These are phyloP conservation scores for Clarireedia hainanense DNA, from an alignment of 2,329 filamentous ascomycete genomes.

Conservation along the genomic window DNA sequence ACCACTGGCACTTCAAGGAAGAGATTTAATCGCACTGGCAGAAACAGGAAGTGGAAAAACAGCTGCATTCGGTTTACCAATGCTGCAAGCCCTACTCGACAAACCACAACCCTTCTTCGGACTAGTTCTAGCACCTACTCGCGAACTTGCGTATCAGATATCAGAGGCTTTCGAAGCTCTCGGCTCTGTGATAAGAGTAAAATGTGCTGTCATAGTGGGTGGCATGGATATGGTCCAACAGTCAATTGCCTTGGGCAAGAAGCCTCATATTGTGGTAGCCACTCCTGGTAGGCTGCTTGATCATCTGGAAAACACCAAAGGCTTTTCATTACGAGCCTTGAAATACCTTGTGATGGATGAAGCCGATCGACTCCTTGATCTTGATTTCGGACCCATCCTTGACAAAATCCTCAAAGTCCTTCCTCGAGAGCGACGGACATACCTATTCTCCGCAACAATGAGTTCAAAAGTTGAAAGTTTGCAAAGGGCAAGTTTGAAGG, in stretches of 20 bases:
- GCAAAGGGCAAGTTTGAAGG: conserved; percentile 79
- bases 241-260: conserved; percentile 85
- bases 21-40: conserved; percentile 87
- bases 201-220: conserved; percentile 79
- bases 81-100: conserved; percentile 83
- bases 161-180: conserved; percentile 80
- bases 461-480: conserved; percentile 87
- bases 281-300: conserved; percentile 85
- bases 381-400: conserved; percentile 87
- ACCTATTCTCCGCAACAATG: conserved; percentile 91
- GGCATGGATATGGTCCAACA: conserved; percentile 96
- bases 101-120: conserved; percentile 80
- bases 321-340: conserved; percentile 74
- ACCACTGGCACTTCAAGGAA: conserved; percentile 66
- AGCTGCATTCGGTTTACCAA: conserved; percentile 86
- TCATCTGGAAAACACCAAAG: conserved; percentile 93
- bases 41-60: conserved; percentile 97
- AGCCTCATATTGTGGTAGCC: conserved; percentile 87
- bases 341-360: conserved; percentile 95
- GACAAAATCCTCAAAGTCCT: conserved; percentile 91
- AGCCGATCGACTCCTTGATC: conserved; percentile 82
- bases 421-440: conserved; percentile 70
- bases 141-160: conserved; percentile 90
- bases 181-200: conserved; percentile 78
- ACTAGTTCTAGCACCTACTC: conserved; percentile 86